Percentiles rank a stretch among this genome's conserved stretches.
Evolutionary conservation across 1,139 yeast species (phyloP).

Genomic region (Ogataea hybrid): DNA sequence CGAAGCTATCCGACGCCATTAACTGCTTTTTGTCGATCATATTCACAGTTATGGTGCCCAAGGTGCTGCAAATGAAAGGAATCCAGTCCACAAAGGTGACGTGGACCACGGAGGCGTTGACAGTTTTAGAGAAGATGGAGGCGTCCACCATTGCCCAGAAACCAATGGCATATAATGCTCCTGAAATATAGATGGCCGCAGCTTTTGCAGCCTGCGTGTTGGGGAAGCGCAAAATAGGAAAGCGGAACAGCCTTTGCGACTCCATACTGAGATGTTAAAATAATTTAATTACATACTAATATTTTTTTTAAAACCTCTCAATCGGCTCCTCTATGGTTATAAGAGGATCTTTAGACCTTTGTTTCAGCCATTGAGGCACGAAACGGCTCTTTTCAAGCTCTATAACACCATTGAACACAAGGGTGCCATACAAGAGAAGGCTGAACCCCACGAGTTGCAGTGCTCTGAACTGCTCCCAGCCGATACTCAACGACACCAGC

Average conservation of each 20-base stretch:
- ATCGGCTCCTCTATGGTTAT: constrained; percentile 41
- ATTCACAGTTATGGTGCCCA: constrained; percentile 91
- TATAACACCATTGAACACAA: constrained; percentile 71
- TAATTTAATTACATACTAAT: not conserved
- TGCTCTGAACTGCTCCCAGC: constrained; percentile 70
- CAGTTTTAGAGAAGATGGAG: constrained; percentile 78
- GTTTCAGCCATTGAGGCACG: constrained; percentile 45
- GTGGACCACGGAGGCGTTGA: constrained; percentile 83
- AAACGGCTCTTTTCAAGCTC: constrained; percentile 39
- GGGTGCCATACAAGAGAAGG: constrained; percentile 67
- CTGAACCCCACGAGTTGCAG: constrained; percentile 66
- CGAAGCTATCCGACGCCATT: constrained; percentile 49
- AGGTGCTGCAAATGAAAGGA: constrained; percentile 81
- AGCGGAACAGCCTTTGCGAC: constrained; percentile 44
- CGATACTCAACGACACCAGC: constrained; percentile 68
- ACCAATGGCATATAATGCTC: constrained; percentile 81
- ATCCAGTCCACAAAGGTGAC: constrained; percentile 94
- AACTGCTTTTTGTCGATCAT: constrained; percentile 85
- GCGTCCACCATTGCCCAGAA: constrained; percentile 90
- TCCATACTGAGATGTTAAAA: constrained; percentile 7
- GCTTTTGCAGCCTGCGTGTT: constrained; percentile 71
- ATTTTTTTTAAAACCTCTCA: constrained; percentile 27
- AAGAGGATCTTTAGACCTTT: constrained; percentile 21
- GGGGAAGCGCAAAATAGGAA: constrained; percentile 57
- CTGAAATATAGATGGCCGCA: constrained; percentile 71